Evolutionary conservation across 1,284 basidiomycete genomes (phyloP).

Genomic region (Rhodotorula sp.): DNA sequence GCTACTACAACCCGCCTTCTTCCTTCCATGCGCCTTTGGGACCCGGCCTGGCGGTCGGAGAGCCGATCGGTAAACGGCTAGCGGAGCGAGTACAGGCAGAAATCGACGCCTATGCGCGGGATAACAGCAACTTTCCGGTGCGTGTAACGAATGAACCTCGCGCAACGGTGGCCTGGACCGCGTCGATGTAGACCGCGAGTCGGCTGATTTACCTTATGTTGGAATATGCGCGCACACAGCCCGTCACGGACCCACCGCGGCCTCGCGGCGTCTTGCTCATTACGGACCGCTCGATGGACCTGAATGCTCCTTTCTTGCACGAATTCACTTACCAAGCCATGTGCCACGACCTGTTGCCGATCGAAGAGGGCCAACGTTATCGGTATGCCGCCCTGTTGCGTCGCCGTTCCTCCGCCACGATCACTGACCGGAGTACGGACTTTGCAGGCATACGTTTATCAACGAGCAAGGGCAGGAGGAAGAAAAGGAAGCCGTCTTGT

Average conservation of each 20-base stretch:
- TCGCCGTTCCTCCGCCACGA: neutral
- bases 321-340: conserved; percentile 99
- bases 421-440: too few species aligned
- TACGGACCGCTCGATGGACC: conserved; percentile 94
- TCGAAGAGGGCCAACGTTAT: conserved; percentile 81
- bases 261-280: conserved; percentile 83
- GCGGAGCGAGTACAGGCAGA: conserved; percentile 77
- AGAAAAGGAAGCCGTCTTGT: conserved; percentile 77
- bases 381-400: conserved; percentile 56
- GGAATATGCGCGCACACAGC: conserved; percentile 45
- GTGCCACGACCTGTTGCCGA: conserved; percentile 88
- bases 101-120: conserved; percentile 79
- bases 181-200: neutral
- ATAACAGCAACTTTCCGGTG: conserved; percentile 82
- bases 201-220: conserved; percentile 28
- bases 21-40: conserved; percentile 80
- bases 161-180: conserved; percentile 13
- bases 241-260: conserved; percentile 63
- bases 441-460: conserved; percentile 41
- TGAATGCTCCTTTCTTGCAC: conserved; percentile 83
- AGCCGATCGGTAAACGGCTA: conserved; percentile 69
- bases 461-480: conserved; percentile 65
- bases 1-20: conserved; percentile 76
- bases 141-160: conserved; percentile 48
- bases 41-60: conserved; percentile 60